These are phyloP conservation scores for Claviceps sp. DNA, from an alignment of 2,329 filamentous ascomycete species.

Conservation along the genomic window DNA sequence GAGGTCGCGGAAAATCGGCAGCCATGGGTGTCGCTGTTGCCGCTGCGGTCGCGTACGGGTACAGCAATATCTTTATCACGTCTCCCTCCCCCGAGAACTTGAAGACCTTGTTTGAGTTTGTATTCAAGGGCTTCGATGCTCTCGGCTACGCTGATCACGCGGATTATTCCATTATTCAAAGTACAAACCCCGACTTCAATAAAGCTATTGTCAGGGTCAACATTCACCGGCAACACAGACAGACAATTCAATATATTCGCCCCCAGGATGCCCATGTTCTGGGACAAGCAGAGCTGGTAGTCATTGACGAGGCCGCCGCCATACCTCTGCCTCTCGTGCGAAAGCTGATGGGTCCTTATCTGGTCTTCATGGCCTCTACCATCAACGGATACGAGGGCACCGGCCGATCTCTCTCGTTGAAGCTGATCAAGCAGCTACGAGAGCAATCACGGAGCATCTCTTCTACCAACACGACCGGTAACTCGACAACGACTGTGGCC, in stretches of 20 bases:
- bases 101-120: slow-evolving; percentile 95
- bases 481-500: slow-evolving; percentile 42
- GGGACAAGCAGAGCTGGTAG: slow-evolving; percentile 85
- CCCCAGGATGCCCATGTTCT: slow-evolving; percentile 92
- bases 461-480: slow-evolving; percentile 34
- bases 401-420: slow-evolving; percentile 83
- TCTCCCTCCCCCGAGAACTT: slow-evolving; percentile 95
- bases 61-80: slow-evolving; percentile 98
- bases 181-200: slow-evolving; percentile 96
- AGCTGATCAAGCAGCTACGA: slow-evolving; percentile 91
- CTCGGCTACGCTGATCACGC: slow-evolving; percentile 88
- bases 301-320: slow-evolving; percentile 95
- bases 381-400: slow-evolving; percentile 99
- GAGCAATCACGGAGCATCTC: slow-evolving; percentile 65
- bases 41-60: slow-evolving; percentile 86
- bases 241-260: slow-evolving; percentile 97
- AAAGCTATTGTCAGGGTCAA: slow-evolving; percentile 97
- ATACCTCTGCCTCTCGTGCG: slow-evolving; percentile 86
- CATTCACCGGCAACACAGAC: slow-evolving; percentile 83
- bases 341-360: slow-evolving; percentile 90
- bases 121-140: slow-evolving; percentile 96
- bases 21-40: slow-evolving; percentile 90
- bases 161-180: slow-evolving; percentile 96
- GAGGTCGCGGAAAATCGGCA: slow-evolving; percentile 94
- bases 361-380: slow-evolving; percentile 98